These are phyloP conservation scores for Nicotiana otophora DNA, from an alignment of 257 asterid genomes.

Conservation along the genomic window DNA sequence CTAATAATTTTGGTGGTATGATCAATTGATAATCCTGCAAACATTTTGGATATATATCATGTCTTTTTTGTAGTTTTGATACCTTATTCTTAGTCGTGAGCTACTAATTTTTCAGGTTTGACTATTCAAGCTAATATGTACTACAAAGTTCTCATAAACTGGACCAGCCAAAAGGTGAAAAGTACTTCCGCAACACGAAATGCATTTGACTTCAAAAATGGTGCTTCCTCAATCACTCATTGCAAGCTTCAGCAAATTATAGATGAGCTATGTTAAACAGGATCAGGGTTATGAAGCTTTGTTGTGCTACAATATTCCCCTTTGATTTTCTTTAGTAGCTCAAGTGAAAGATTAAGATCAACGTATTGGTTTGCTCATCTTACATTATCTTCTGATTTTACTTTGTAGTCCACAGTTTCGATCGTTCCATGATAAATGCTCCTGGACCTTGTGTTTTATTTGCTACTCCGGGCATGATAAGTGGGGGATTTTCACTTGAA, in stretches of 20 bases:
- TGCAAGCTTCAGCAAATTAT: background rate
- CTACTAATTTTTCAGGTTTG: slow-evolving; percentile 53
- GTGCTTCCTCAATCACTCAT: slow-evolving; percentile 29
- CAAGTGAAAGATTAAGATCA: background rate
- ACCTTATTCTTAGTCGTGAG: background rate
- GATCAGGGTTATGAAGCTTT: background rate
- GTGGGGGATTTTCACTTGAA: slow-evolving; percentile 92
- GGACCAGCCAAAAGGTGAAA: slow-evolving; percentile 99
- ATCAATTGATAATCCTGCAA: background rate
- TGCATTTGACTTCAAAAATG: slow-evolving; percentile 81
- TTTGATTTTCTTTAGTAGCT: background rate
- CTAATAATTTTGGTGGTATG: background rate
- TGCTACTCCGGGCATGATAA: slow-evolving; percentile 96
- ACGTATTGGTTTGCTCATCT: background rate
- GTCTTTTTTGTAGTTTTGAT: background rate
- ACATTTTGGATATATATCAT: background rate
- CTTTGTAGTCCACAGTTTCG: slow-evolving; percentile 66
- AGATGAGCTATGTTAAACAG: background rate
- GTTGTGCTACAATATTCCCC: background rate
- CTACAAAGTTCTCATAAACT: slow-evolving; percentile 69
- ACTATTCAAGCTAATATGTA: slow-evolving; percentile 84
- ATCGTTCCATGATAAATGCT: slow-evolving; percentile 72
- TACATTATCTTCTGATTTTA: slow-evolving; percentile 10
- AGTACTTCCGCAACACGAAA: slow-evolving; percentile 68
- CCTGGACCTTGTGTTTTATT: slow-evolving; percentile 95